Base-by-base conservation (phyloP, 228 moss, liverwort and hornwort genomes). In the Sphagnum fallax region DNA sequence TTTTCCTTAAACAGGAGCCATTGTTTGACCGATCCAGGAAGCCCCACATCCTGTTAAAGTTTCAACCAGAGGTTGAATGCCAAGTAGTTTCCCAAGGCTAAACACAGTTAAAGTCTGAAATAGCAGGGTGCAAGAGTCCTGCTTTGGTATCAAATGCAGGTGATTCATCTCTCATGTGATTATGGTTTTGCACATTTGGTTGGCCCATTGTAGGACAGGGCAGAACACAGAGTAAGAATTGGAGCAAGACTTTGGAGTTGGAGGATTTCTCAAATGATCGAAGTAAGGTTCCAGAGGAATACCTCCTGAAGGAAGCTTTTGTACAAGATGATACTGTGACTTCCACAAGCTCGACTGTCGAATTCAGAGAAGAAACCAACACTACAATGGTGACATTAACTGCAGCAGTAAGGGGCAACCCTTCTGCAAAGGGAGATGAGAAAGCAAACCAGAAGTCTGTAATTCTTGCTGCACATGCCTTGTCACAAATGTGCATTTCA, bases 271-370 rank as follows among this genome's bases (percentile, higher is more conserved):
- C 65, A 13, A 47, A 4, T 7, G 48, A 4, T 58, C 62, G 6
- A 0, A 70, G 72, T 52, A 73, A 73, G 0, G 0, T 51, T 47
- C 48, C 61, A 52, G 47, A 59, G 10, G 6, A 60, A 5, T 52
- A 77, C 67, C 32, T 53, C 60, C 78, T 69, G 61, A 63, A 69
- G 52, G 69, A 82, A 52, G 64, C 60, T 57, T 72, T 73, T 59
- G 63, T 72, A 60, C 80, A 81, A 62, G 68, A 91, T 10, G 83
- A 87, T 70, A 69, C 63, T 47, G 5, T 78, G 16, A 89, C 89
- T 0, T 84, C 81, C 11, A 91, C 89, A 14, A 69, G 63, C 65
- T 82, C 89, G 64, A 81, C 62, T 4, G 70, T 87, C 0, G 84
- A 76, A 50, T 76, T 88, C 5, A 77, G 87, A 32, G 76, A 70